Evolutionary conservation across 1,284 basidiomycete genomes (phyloP).

Genomic region (Cryptococcus sp.): DNA sequence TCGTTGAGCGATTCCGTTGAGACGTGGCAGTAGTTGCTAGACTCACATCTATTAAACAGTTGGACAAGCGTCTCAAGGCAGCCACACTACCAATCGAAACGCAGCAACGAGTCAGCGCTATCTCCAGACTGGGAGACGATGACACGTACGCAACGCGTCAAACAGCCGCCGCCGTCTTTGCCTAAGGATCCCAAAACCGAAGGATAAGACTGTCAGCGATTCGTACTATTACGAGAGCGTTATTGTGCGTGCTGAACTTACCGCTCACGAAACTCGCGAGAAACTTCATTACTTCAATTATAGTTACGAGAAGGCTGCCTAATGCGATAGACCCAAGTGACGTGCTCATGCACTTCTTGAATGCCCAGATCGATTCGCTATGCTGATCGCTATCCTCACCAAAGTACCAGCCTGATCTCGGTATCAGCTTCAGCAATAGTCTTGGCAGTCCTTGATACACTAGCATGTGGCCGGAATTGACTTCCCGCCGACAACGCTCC

Average conservation of each 20-base stretch:
- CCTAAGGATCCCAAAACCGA: too few relatives aligned
- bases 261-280: conserved; percentile 57
- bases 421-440: neutral
- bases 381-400: conserved; percentile 4
- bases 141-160: neutral
- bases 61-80: conserved; percentile 3
- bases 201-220: neutral
- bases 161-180: too few relatives aligned
- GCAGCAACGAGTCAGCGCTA: conserved; percentile 4
- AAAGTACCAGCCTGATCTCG: conserved; percentile 9
- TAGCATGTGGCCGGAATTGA: neutral
- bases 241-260: neutral
- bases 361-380: conserved; percentile 59
- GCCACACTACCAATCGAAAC: neutral
- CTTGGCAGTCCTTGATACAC: neutral
- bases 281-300: conserved; percentile 73
- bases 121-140: neutral
- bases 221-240: neutral
- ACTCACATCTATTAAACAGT: conserved; percentile 16
- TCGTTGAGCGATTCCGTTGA: too few relatives aligned
- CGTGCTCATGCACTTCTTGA: conserved; percentile 74
- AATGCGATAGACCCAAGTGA: conserved; percentile 88
- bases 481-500: neutral
- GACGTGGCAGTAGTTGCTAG: neutral
- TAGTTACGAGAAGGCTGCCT: conserved; percentile 81